phyloP scores from a whole-genome alignment of 345 rosid genomes.

The Eucalyptus tenuipes region DNA sequence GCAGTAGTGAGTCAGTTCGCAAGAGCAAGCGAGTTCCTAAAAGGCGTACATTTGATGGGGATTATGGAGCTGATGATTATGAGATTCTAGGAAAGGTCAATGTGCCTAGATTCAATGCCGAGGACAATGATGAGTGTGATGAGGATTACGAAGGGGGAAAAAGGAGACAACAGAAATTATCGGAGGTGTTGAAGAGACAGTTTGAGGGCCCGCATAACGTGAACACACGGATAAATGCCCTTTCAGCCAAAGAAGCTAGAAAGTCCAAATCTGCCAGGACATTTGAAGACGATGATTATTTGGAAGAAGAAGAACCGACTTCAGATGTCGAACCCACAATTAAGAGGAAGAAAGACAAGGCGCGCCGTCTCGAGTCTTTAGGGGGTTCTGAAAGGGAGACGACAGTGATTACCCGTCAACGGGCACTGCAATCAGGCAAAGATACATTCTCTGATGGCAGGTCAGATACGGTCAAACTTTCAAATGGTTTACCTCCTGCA shows the following conservation, averaged over 20 bases:
- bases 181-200: not conserved
- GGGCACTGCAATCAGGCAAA: constrained; percentile 80
- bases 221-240: not conserved
- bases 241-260: not conserved
- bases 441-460: constrained; percentile 22
- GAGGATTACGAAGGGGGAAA: not conserved
- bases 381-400: constrained; percentile 48
- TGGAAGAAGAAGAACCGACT: not conserved
- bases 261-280: not conserved
- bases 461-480: constrained; percentile 52
- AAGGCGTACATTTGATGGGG: constrained; percentile 46
- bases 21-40: constrained; percentile 74
- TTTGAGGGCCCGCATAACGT: not conserved
- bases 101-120: constrained; percentile 17
- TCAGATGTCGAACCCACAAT: not conserved
- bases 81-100: constrained; percentile 72
- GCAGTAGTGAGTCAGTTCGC: constrained; percentile 37
- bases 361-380: constrained; percentile 34
- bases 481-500: constrained; percentile 89
- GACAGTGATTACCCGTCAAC: constrained; percentile 71
- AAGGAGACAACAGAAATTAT: not conserved
- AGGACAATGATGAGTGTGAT: constrained; percentile 33
- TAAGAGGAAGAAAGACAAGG: constrained; percentile 32
- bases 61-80: constrained; percentile 75
- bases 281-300: not conserved